phyloP scores from a whole-genome alignment of 1,284 basidiomycete species.

The Austroboletus rostrupii region DNA sequence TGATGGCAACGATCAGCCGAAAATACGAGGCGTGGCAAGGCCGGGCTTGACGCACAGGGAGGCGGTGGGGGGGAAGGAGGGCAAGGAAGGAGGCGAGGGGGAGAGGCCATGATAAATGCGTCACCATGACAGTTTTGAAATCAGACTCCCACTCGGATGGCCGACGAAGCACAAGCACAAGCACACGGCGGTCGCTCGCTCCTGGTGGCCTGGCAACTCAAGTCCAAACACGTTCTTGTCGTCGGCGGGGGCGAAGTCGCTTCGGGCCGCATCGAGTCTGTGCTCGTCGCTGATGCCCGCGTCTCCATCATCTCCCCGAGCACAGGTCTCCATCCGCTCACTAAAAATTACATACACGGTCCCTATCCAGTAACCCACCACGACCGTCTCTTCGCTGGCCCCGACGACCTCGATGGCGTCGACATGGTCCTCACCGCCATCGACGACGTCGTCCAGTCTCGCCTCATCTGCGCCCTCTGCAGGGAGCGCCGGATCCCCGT shows the following conservation, averaged over 20 bases:
- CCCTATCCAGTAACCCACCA: slow-evolving; percentile 64
- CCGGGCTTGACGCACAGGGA: background rate
- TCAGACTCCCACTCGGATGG: background rate
- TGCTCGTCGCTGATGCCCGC: slow-evolving; percentile 58
- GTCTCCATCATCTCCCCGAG: slow-evolving; percentile 64
- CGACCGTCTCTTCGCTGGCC: slow-evolving; percentile 62
- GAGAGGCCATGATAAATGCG: background rate
- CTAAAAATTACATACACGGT: slow-evolving; percentile 50
- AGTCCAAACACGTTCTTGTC: slow-evolving; percentile 75
- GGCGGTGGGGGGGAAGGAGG: background rate
- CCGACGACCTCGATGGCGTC: slow-evolving; percentile 56
- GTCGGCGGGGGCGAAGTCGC: slow-evolving; percentile 90
- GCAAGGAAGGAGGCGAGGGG: background rate
- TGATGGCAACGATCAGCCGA: slow-evolving; percentile 12
- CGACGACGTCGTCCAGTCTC: slow-evolving; percentile 76
- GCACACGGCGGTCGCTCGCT: slow-evolving; percentile 62
- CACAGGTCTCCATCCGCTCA: slow-evolving; percentile 57
- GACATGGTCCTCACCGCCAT: slow-evolving; percentile 96
- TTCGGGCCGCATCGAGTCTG: slow-evolving; percentile 70
- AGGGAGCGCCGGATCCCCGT: slow-evolving; percentile 75
- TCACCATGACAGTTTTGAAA: slow-evolving; percentile 16
- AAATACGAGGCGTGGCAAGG: background rate
- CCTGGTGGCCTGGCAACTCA: slow-evolving; percentile 85
- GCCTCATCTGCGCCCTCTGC: slow-evolving; percentile 70
- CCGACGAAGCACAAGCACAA: background rate